Evolutionary conservation across 192 early-diverging fungal species (phyloP).

Genomic region (Backusella luteola): DNA sequence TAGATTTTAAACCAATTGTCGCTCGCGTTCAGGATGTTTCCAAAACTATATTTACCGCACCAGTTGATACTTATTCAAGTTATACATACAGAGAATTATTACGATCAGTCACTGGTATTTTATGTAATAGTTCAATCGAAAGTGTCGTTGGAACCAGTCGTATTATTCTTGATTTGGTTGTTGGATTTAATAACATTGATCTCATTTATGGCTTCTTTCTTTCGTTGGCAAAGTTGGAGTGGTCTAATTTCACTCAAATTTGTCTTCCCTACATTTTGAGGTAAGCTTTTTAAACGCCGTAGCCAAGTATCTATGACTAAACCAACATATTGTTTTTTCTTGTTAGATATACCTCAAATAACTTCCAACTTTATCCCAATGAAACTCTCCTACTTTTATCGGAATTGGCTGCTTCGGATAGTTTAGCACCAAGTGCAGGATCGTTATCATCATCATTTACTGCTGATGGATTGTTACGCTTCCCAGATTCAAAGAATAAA

Average conservation of each 20-base stretch:
- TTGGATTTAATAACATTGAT: conserved; percentile 45
- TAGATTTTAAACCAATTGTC: conserved; percentile 49
- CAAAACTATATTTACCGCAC: conserved; percentile 27
- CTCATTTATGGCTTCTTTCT: conserved; percentile 67
- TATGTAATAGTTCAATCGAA: conserved; percentile 32
- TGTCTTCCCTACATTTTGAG: conserved; percentile 67
- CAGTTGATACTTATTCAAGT: conserved; percentile 17
- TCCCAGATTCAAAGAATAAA: conserved; percentile 34
- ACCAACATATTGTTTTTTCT: not conserved
- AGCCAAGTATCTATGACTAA: not conserved
- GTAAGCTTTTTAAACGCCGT: conserved; percentile 16
- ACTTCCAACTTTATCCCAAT: conserved; percentile 32
- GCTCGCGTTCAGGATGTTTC: conserved; percentile 38
- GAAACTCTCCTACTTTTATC: conserved; percentile 51
- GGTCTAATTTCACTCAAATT: conserved; percentile 73
- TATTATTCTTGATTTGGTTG: conserved; percentile 29
- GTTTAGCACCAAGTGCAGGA: conserved; percentile 36
- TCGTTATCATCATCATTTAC: conserved; percentile 47
- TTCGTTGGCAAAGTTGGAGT: conserved; percentile 58
- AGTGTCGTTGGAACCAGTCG: conserved; percentile 32
- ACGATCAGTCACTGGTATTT: conserved; percentile 23
- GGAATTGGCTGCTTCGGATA: conserved; percentile 40
- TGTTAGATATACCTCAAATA: conserved; percentile 40
- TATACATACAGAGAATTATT: conserved; percentile 32
- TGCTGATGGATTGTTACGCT: conserved; percentile 46